Base-by-base conservation (phyloP, 768 basidiomycete species). In the Calocera cornea region DNA sequence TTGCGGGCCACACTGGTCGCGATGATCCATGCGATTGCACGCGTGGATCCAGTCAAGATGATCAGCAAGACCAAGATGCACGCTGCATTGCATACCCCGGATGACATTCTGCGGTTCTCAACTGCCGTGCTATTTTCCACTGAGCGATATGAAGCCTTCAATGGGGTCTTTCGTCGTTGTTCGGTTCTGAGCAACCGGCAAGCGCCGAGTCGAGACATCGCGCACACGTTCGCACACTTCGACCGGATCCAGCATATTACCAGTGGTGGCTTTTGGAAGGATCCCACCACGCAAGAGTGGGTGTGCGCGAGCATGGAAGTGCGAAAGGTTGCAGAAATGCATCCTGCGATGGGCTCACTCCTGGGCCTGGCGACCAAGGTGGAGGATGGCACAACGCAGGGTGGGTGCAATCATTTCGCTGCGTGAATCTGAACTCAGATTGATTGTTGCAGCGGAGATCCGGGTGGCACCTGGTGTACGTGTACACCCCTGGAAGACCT, bases 31-130 rank as follows among this genome's bases (percentile, higher is more conserved):
- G 36, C 22, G n/a, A 41, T 65, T 22, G 36, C 65, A 11, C 38
- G 16, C 2, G 27, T 65, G 16, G 65, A 65, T 11, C 65, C 65
- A 2, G 16, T 44, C 17, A 40, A 44, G 16, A 65, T 65, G 2
- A n/a, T 65, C 16, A 8, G 7, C 2, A 65, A 65, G 27, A 19
- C 40, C 36, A 65, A 65, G 65, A 10, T 65, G 38, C 65, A 65
- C 41, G 5, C 41, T 27, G 36, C 41, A 2, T 14, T 44, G 38
- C 65, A 65, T 22, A 10, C 41, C 36, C 14, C 17, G 11, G 41
- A 65, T 27, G 65, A 65, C 27, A 29, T 65, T 7, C 49, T 7
- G 24, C 24, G 49, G 10, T 16, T 16, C 24, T 8, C 11, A 10
- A 8, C 49, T 7, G 49, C 49, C 10, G 49, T 50, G 24, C 14